A percentile compares a stretch with the other conserved stretches of the same genome.
These are phyloP conservation scores for Camellia sinensis DNA, from an alignment of 148 eudicot genomes.

Conservation along the genomic window DNA sequence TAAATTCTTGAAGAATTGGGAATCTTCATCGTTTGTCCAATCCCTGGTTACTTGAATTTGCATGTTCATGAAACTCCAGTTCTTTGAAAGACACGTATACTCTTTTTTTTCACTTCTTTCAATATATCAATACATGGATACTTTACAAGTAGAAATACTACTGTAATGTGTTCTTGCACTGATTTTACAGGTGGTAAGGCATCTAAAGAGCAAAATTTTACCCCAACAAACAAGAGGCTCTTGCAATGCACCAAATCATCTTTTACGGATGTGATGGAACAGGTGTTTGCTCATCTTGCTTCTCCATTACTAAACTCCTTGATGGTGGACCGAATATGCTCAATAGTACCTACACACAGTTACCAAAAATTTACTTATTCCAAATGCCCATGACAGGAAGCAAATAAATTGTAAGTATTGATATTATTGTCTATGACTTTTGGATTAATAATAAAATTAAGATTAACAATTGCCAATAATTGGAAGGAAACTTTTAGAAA, in stretches of 20 bases:
- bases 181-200: constrained; percentile 15
- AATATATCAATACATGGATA: background rate
- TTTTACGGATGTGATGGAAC: constrained; percentile 39
- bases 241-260: constrained; percentile 8
- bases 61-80: no score
- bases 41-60: no score
- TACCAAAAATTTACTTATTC: background rate
- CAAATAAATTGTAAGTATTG: background rate
- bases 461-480: background rate
- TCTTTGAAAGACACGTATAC: background rate
- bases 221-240: constrained; percentile 15
- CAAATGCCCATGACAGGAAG: background rate
- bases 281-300: constrained; percentile 52
- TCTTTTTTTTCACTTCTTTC: background rate
- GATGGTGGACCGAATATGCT: constrained; percentile 91
- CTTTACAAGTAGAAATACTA: background rate
- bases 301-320: constrained; percentile 48
- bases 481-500: background rate
- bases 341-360: constrained; percentile 52
- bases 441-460: background rate
- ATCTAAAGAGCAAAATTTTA: constrained; percentile 19
- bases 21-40: no score
- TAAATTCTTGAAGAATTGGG: no score
- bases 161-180: background rate
- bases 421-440: background rate